These are phyloP conservation scores for Purshia tridentata DNA, from an alignment of 306 rosid genomes.

Conservation along the genomic window DNA sequence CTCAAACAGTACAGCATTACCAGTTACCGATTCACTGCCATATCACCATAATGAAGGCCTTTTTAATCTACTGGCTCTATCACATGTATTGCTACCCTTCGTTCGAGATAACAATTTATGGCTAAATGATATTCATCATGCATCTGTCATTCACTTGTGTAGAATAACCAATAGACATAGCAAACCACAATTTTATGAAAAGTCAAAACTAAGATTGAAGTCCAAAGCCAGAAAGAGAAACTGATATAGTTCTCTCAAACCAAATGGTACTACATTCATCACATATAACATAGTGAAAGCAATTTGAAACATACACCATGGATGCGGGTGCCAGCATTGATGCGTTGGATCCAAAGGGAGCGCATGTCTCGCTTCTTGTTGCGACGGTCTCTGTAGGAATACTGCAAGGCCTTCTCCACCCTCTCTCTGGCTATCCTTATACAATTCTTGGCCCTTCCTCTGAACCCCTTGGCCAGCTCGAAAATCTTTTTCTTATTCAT, in stretches of 20 bases:
- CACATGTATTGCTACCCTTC: neutral
- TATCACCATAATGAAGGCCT: neutral
- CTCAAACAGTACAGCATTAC: neutral
- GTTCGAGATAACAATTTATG: neutral
- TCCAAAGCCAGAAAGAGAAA: neutral
- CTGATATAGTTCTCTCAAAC: neutral
- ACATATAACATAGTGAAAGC: constrained; percentile 3
- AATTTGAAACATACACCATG: constrained; percentile 63
- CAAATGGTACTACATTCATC: neutral
- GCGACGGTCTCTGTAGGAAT: constrained; percentile 95
- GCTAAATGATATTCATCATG: neutral
- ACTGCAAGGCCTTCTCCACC: constrained; percentile 97
- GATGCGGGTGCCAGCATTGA: constrained; percentile 89
- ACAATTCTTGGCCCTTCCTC: constrained; percentile 98
- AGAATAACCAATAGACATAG: neutral
- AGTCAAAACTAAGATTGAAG: neutral
- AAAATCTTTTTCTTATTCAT: constrained; percentile 85
- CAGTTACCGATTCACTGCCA: neutral
- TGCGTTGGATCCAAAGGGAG: constrained; percentile 90
- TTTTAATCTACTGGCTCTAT: neutral
- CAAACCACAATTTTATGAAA: neutral
- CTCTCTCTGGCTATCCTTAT: constrained; percentile 94
- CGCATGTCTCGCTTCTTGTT: constrained; percentile 97
- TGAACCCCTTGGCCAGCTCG: constrained; percentile 92
- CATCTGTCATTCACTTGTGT: neutral